Evolutionary conservation across 2,329 filamentous ascomycete species (phyloP), one percentile per base, ranked within the genome.

Genomic region (Tricladium varicosporioides): DNA sequence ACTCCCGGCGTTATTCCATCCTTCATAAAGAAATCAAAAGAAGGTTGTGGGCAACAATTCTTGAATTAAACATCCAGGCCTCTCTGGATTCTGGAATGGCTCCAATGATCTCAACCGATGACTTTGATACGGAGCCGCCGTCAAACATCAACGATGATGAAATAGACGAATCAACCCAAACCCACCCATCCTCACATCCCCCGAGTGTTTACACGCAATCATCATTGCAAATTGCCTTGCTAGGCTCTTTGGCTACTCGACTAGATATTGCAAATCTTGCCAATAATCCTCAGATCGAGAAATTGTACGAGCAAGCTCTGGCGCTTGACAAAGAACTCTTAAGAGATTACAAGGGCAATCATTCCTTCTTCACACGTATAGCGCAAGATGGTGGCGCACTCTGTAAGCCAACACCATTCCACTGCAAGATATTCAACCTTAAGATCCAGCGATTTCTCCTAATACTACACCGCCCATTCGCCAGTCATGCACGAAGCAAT

Each of bases 371-470:
- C 5, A 40, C 44, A 11, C 42, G 31, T 18, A 46, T 18, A 40
- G 43, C 36, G 9, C n/a, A 33, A 15, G 27, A 36, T 10, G 31
- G 48, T 18, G 32, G 42, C 51, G 60, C 33, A 44, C 14, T 31
- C 8, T 31, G 14, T 22, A 50, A 40, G 15, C 33, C 56, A n/a
- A 47, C 49, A 4, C 33, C 44, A 5, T 15, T 61, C 14, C 49
- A 78, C 44, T 68, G 74, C 1, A 81, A 81, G 56, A 65, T 84
- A 4, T 68, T 82, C 19, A 76, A 83, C 48, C 77, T 79, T 43
- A 70, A 80, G 0, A 71, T 80, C 3, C 78, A 79, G 5, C 79
- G 83, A 13, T 84, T 83, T 63, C 63, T 84, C 1, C 74, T 85
- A 11, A 73, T 76, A 0, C 70, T 86, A 0, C 82, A 86, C 60